Evolutionary conservation across 345 rosid genomes (phyloP).

Genomic region (Lepidium africanum): DNA sequence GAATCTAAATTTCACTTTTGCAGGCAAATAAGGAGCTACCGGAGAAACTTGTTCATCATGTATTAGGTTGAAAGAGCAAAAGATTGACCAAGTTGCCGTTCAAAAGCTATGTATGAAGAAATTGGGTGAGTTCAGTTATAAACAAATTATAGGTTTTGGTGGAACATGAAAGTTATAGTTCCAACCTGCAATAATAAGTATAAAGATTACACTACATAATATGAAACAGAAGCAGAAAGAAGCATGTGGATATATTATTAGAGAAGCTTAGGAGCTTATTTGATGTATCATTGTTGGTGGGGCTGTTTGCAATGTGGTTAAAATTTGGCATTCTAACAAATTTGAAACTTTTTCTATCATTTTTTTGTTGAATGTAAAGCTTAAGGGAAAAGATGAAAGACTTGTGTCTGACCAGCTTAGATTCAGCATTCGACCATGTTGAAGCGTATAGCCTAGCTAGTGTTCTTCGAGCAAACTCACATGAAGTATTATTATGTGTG

Average conservation of each 20-base stretch:
- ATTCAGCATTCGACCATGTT: not conserved
- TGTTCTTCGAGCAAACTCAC: not conserved
- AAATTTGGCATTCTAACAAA: not conserved
- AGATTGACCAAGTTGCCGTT: slow-evolving; percentile 1
- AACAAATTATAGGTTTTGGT: not conserved
- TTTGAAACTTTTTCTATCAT: not conserved
- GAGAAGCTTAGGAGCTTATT: not conserved
- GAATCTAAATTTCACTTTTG: not conserved
- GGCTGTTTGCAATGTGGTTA: not conserved
- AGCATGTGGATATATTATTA: slow-evolving; percentile 2
- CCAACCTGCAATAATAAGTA: slow-evolving; percentile 8
- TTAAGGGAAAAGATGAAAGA: not conserved
- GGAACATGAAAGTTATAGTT: not conserved
- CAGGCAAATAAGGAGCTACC: slow-evolving; percentile 79
- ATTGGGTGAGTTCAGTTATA: not conserved
- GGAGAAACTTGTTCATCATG: slow-evolving; percentile 51
- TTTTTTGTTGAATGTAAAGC: not conserved
- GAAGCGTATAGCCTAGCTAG: not conserved
- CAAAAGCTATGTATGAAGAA: not conserved
- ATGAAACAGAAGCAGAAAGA: slow-evolving; percentile 3
- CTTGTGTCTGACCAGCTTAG: not conserved
- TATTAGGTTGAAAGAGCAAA: slow-evolving; percentile 25
- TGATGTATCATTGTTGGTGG: not conserved
- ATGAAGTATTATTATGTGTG: not conserved
- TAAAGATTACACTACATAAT: not conserved